Evolutionary conservation across 768 basidiomycete species (phyloP), one percentile per base, ranked within the genome.

Genomic region (Harrya chromipes): DNA sequence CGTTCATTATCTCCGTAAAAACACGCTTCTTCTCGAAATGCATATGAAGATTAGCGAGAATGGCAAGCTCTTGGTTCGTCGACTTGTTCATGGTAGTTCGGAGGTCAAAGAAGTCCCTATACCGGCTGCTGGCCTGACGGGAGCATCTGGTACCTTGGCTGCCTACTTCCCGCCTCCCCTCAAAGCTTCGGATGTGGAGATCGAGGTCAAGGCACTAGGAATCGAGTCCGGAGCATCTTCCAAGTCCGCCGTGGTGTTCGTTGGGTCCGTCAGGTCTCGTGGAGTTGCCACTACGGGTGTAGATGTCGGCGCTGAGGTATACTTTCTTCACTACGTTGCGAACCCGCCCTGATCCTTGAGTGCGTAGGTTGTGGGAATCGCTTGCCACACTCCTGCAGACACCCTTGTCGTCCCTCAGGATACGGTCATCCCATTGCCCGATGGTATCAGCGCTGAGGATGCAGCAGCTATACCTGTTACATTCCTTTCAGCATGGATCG

Each of bases 401-500:
- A 47, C 50, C 5, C 37, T 65, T 19, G 41, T 60, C 17, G 61
- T 55, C 2, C 47, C 50, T 50, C 36, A 53, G 19, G 34, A 46
- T 10, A 29, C 59, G 1, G 44, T 63, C 5, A 29, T 53, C 11
- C 20, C 42, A 2, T 35, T 66, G 16, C 57, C 63, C 3, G 40
- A 37, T 12, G 56, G 58, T 8, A 21, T 59, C 34, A 51, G 31
- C 6, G 17, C 47, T 6, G 26, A 33, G 21, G 61, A 65, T 39
- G 65, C 58, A 4, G 65, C 58, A 14, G 50, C 57, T 27, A 33
- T 67, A 4, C 50, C 65, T 27, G 19, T 48, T 33, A 46, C 56
- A 1, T 58, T 66, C 54, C 57, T 65, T 21, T 38, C 65, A 4
- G 49, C 65, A 11, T 66, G 65, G 65, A 56, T 63, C 14, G 65